Evolutionary conservation across 768 basidiomycete genomes (phyloP), one percentile per base, ranked within the genome.

Genomic region (Boletus pseudo-olivaceus): DNA sequence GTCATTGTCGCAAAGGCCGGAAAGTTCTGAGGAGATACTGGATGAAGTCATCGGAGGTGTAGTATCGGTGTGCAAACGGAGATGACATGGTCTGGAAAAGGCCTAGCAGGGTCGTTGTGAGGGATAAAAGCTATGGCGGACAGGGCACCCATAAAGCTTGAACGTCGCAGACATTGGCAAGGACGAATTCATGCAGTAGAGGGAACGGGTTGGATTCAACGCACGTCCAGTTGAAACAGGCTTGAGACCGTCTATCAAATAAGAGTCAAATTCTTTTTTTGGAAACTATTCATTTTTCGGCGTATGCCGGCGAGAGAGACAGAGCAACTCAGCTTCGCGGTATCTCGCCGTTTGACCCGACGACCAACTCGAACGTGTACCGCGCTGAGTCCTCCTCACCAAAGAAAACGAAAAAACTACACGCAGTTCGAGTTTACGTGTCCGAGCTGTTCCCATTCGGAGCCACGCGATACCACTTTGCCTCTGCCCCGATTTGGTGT

Each of bases 401-500:
- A 11, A 47, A 38, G 10, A 60, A 52, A 43, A 42, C 23, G 7
- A 35, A 43, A 29, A 45, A 42, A 33, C 40, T 26, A 42, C 43
- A 7, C 44, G 0, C 26, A 35, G 33, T 15, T 33, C 51, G 19
- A 23, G 11, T 34, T 52, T 47, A 30, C 42, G 39, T n/a, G 26
- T 46, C 42, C 23, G 51, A 51, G 46, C 41, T 47, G 27, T 47
- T 19, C 10, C 27, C 33, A 26, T 47, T 27, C 39, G n/a, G 46
- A 49, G 49, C 51, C 43, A 49, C 40, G 38, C 45, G 33, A 33
- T 40, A 38, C 50, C 42, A 34, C 50, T 41, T 51, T 42, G 43
- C 27, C 53, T 45, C 51, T 42, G 41, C 55, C 63, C 62, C 63
- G 58, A 65, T 66, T 65, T 63, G 58, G 61, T 53, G 49, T 47